Percentiles rank a stretch among this genome's conserved stretches.
Conservation (phyloP, 1,139 yeast genomes). For the Blastobotrys ciferrii region DNA sequence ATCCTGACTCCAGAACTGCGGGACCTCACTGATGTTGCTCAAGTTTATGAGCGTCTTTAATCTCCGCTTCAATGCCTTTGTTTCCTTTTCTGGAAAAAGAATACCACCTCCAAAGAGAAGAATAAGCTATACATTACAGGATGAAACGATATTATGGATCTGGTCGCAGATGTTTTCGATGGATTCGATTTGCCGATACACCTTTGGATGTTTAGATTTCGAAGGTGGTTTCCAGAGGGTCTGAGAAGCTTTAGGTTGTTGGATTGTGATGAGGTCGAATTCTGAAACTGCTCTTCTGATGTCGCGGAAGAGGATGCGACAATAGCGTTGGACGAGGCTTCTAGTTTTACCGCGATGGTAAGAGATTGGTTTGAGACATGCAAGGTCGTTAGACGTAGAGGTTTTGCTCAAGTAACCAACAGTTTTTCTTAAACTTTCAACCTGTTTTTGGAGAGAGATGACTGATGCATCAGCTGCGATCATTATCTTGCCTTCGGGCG, state of each 20-base stretch:
- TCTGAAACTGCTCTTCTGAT: conserved; percentile 19
- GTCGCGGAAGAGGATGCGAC: conserved; percentile 19
- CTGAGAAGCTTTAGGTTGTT: conserved; percentile 10
- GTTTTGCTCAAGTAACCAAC: conserved; percentile 18
- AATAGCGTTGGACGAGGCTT: conserved; percentile 12
- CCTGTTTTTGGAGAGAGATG: conserved; percentile 22
- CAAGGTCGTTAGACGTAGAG: neutral
- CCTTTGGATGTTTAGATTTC: conserved; percentile 8
- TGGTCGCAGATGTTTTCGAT: conserved; percentile 12
- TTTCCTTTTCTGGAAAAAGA: too few species aligned
- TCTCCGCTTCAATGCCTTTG: too few species aligned
- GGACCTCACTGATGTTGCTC: too few species aligned
- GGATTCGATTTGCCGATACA: conserved; percentile 15
- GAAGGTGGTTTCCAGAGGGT: conserved; percentile 18
- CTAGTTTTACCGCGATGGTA: neutral
- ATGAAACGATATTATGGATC: neutral
- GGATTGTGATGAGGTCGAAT: conserved; percentile 18
- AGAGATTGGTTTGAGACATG: neutral
- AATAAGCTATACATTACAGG: neutral
- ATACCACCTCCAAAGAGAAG: too few species aligned
- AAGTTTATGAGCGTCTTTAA: too few species aligned
- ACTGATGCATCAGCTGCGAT: conserved; percentile 13
- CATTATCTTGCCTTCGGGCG: conserved; percentile 16
- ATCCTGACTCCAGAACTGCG: too few species aligned
- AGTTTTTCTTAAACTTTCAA: conserved; percentile 20